Conservation (phyloP, 2,329 filamentous ascomycete species). For the Cladosporium austrohemisphaericum region DNA sequence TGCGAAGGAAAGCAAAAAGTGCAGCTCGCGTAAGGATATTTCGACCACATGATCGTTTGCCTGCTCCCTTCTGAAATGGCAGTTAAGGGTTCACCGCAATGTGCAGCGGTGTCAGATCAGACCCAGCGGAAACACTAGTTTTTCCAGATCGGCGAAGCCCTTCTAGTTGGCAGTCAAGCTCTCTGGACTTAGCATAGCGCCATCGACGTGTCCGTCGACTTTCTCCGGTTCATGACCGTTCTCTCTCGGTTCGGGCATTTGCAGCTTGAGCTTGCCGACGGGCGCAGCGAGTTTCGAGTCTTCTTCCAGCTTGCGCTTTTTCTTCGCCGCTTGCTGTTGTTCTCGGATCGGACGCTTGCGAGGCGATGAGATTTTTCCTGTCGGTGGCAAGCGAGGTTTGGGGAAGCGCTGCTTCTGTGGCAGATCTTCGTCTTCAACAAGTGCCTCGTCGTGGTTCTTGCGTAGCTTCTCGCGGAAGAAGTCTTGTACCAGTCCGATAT, state of each 20-base stretch:
- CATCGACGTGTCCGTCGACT: constrained; percentile 61
- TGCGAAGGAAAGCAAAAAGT: too few relatives aligned
- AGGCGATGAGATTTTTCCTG: constrained; percentile 81
- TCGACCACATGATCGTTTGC: too few relatives aligned
- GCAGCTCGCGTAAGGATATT: too few relatives aligned
- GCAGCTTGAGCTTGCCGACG: constrained; percentile 48
- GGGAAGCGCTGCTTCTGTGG: constrained; percentile 81
- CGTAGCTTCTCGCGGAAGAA: constrained; percentile 90
- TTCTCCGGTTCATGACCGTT: constrained; percentile 60
- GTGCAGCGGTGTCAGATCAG: too few relatives aligned
- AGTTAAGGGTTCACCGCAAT: too few relatives aligned
- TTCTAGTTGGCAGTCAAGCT: constrained; percentile 49
- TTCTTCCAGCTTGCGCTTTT: constrained; percentile 69
- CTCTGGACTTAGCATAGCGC: constrained; percentile 81
- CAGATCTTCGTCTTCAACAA: constrained; percentile 92
- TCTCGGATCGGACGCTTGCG: constrained; percentile 79
- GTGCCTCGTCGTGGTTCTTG: constrained; percentile 73
- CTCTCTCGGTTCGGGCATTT: constrained; percentile 42
- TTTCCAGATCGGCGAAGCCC: too few relatives aligned
- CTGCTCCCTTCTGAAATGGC: too few relatives aligned
- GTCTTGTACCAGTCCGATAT: constrained; percentile 83
- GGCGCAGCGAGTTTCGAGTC: constrained; percentile 39
- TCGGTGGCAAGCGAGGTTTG: constrained; percentile 61
- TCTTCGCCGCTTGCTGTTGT: constrained; percentile 78
- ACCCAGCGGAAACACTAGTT: too few relatives aligned